phyloP scores from a whole-genome alignment of 345 rosid species.

The Populus ilicifolia region DNA sequence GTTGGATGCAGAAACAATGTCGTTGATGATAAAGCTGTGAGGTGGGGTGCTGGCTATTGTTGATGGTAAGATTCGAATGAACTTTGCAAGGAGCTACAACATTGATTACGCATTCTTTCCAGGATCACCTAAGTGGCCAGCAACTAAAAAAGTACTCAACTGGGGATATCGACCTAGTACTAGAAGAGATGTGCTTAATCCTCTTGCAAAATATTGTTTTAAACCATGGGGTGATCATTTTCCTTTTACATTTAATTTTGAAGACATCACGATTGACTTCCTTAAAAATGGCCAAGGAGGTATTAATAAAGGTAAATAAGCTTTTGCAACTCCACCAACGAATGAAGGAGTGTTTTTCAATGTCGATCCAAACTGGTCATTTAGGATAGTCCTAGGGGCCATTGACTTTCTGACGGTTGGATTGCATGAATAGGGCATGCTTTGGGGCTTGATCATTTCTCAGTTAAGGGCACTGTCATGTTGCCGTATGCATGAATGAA shows the following conservation, averaged over 20 bases:
- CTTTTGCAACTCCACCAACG: too few relatives aligned
- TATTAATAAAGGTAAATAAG: too few relatives aligned
- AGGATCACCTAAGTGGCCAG: background rate
- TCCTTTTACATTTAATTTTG: background rate
- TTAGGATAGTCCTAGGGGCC: too few relatives aligned
- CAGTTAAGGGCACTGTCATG: too few relatives aligned
- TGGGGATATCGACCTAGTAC: background rate
- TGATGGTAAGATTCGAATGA: background rate
- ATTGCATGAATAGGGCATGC: too few relatives aligned
- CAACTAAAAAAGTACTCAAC: background rate
- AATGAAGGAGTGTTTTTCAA: too few relatives aligned
- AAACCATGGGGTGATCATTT: background rate
- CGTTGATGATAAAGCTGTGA: slow-evolving; percentile 5
- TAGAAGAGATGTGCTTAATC: background rate
- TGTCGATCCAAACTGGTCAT: too few relatives aligned
- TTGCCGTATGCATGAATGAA: too few relatives aligned
- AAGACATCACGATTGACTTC: slow-evolving; percentile 14
- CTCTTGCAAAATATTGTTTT: background rate
- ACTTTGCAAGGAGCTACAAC: background rate
- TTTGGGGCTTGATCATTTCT: too few relatives aligned
- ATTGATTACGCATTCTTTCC: background rate
- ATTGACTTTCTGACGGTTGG: too few relatives aligned
- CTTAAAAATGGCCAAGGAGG: background rate
- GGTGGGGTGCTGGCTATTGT: slow-evolving; percentile 12
- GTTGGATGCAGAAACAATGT: slow-evolving; percentile 1